Conservation (phyloP, 2,329 filamentous ascomycete genomes). For the Bipolaris cookei region DNA sequence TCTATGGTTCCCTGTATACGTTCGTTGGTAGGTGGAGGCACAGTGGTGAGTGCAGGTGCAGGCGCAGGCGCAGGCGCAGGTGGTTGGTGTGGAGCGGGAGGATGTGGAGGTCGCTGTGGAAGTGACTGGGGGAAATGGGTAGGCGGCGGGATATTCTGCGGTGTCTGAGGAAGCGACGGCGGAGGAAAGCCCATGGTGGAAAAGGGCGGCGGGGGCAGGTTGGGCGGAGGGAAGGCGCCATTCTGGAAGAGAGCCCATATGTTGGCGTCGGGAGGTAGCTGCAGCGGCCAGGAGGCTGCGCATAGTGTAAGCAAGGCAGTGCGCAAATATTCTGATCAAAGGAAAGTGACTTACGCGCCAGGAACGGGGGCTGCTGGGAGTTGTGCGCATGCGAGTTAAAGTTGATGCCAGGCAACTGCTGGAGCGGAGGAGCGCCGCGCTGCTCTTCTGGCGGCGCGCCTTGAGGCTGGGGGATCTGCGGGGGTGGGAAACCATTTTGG, state of each 20-base stretch:
- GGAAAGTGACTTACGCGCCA: slow-evolving; percentile 17
- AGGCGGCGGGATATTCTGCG: slow-evolving; percentile 26
- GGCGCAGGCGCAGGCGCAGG: slow-evolving; percentile 2
- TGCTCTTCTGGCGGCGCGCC: slow-evolving; percentile 17
- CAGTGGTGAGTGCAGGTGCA: slow-evolving; percentile 7
- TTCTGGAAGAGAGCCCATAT: slow-evolving; percentile 41
- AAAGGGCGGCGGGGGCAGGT: slow-evolving; percentile 25
- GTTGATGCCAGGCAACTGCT: slow-evolving; percentile 34
- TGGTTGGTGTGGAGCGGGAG: slow-evolving; percentile 6
- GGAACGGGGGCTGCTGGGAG: slow-evolving; percentile 30
- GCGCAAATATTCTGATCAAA: background rate
- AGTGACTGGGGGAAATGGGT: slow-evolving; percentile 20
- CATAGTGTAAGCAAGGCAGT: slow-evolving; percentile 2
- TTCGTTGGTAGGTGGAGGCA: slow-evolving; percentile 21
- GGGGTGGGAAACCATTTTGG: slow-evolving; percentile 31
- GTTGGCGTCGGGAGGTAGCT: slow-evolving; percentile 38
- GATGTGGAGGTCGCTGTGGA: slow-evolving; percentile 11
- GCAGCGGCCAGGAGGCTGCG: slow-evolving; percentile 31
- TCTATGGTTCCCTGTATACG: slow-evolving; percentile 44
- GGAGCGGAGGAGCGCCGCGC: slow-evolving; percentile 13
- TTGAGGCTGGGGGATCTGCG: slow-evolving; percentile 14
- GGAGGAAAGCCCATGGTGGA: slow-evolving; percentile 25
- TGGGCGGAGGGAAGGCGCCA: slow-evolving; percentile 35
- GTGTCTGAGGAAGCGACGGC: slow-evolving; percentile 31
- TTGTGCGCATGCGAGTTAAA: slow-evolving; percentile 33